Evolutionary conservation across 192 early-diverging fungal genomes (phyloP), one percentile per base, ranked within the genome.

Genomic region (Backusella tarrabulga): DNA sequence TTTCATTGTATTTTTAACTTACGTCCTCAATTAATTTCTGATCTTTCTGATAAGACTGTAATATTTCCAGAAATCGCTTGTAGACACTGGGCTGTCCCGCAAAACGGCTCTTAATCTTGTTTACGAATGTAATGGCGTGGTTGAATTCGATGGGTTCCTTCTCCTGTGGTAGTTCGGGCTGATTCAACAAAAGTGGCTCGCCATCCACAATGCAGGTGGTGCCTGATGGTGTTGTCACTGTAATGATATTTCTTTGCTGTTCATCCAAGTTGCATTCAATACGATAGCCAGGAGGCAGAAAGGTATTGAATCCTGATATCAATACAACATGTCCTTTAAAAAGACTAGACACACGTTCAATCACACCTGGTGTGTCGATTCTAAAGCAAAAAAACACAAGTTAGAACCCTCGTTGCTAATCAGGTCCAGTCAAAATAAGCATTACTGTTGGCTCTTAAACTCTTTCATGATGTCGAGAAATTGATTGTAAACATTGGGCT

Each of bases 401-500:
- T 73, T 73, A 32, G 15, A 50, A 29, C 41, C 35, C 41, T 72
- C 29, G 26, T 5, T 50, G 17, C 34, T 19, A 85, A 83, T 84
- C 26, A 29, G 1, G 1, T 60, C 23, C 8, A 60, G 3, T 63
- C 21, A 63, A 14, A 26, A 0, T 12, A 12, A 63, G 1, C 2
- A 2, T 63, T 84, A 93, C 93, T 79, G 86, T 76, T 97, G 95
- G 71, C 92, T 92, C 83, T 98, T 98, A 80, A 99, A 99, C 75
- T 98, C 97, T 87, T 97, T 97, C 97, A 99, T 99, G 46, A 98
- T 98, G 76, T 97, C 97, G 80, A 99, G 76, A 78, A 99, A 98
- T 69, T 90, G 88, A 73, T 97, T 98, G 85, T 99, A 99, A 6
- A 98, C 95, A 73, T 96, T 94, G 1, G 96, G 95, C 12, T 93